phyloP scores from a whole-genome alignment of 106 monocot genomes.

The Hemerocallis citrina region DNA sequence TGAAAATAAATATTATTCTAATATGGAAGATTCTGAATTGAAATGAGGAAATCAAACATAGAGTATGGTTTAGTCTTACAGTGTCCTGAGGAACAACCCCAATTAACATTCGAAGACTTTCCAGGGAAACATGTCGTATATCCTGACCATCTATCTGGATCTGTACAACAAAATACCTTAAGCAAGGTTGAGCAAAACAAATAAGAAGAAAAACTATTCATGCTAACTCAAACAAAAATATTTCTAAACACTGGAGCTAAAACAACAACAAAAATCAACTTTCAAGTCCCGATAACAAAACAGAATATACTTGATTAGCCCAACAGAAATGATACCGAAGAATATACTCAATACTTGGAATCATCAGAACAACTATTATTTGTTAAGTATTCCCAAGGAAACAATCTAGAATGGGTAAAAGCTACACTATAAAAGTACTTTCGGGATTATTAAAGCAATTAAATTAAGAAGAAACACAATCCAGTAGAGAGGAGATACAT shows the following conservation, averaged over 20 bases:
- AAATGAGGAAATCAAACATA: too few relatives aligned
- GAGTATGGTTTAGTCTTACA: conserved; percentile 45
- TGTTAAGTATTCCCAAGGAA: too few relatives aligned
- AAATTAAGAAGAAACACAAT: too few relatives aligned
- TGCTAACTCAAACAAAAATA: background rate
- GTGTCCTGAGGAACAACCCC: conserved; percentile 99
- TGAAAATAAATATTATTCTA: too few relatives aligned
- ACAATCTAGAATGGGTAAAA: too few relatives aligned
- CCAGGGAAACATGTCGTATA: conserved; percentile 59
- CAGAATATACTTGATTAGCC: background rate
- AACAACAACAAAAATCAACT: background rate
- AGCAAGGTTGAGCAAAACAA: background rate
- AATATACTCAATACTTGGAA: too few relatives aligned
- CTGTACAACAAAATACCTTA: conserved; percentile 24
- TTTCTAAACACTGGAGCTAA: background rate
- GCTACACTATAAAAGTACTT: too few relatives aligned
- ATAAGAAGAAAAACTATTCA: background rate
- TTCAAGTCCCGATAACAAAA: background rate
- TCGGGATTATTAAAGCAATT: too few relatives aligned
- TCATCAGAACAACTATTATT: too few relatives aligned
- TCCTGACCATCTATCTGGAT: conserved; percentile 82
- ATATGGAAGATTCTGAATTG: too few relatives aligned
- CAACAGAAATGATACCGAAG: background rate
- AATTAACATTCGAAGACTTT: conserved; percentile 81
- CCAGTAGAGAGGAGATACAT: background rate